Evolutionary conservation across 2,329 filamentous ascomycete genomes (phyloP).

Genomic region (Alternaria sp.): DNA sequence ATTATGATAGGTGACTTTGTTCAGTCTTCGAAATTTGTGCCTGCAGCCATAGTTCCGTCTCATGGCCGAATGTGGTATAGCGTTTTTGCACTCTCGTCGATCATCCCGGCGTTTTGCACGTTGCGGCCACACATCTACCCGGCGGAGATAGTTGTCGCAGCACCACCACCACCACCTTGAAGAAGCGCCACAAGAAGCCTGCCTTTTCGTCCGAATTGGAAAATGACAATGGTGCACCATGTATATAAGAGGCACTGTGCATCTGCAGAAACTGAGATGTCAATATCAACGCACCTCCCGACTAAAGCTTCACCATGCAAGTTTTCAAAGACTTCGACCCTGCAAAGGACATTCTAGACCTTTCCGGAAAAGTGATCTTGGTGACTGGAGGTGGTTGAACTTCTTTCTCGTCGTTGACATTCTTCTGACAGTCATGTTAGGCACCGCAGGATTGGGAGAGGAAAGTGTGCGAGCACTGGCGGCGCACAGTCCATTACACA

Average conservation of each 20-base stretch:
- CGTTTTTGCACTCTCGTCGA: background rate
- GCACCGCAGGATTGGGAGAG: slow-evolving; percentile 56
- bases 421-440: slow-evolving; percentile 42
- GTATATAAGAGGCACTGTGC: background rate
- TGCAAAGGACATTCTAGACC: slow-evolving; percentile 24
- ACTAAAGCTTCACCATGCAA: background rate
- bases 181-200: background rate
- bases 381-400: slow-evolving; percentile 27
- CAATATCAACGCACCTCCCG: background rate
- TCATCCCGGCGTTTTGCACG: background rate
- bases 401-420: background rate
- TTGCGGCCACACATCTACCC: background rate
- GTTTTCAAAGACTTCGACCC: slow-evolving; percentile 20
- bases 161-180: background rate
- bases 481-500: slow-evolving; percentile 50
- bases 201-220: background rate
- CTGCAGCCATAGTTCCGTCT: background rate
- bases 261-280: background rate
- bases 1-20: background rate
- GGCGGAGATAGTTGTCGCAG: background rate
- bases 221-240: background rate
- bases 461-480: slow-evolving; percentile 53
- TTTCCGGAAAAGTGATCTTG: slow-evolving; percentile 29
- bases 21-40: background rate
- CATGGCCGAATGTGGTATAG: background rate